phyloP scores from a whole-genome alignment of 441 rosid species.

The Rhodomyrtus psidioides region DNA sequence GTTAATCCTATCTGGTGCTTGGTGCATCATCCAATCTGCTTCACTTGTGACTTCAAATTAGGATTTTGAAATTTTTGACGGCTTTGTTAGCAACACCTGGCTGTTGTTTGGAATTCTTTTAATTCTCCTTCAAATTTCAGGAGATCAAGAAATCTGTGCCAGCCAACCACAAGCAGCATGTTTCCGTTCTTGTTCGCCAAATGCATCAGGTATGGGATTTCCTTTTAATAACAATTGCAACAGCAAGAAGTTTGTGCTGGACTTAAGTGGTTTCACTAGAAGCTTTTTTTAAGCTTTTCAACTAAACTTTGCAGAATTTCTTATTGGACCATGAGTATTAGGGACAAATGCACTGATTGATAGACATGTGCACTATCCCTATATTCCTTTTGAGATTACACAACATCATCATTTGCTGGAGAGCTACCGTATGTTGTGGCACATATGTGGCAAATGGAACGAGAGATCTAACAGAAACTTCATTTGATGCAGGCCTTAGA shows the following conservation, averaged over 20 bases:
- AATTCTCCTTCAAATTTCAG: conserved; percentile 22
- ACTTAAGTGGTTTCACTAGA: background rate
- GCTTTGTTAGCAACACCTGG: background rate
- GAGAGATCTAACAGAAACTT: background rate
- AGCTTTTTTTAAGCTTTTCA: background rate
- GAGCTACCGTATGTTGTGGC: background rate
- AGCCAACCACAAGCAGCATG: conserved; percentile 69
- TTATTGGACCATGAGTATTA: background rate
- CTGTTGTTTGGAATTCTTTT: background rate
- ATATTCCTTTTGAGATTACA: background rate
- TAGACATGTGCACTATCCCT: background rate
- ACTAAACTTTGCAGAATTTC: background rate
- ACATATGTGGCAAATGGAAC: background rate
- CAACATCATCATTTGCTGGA: background rate
- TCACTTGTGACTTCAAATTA: background rate
- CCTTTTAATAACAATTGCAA: background rate
- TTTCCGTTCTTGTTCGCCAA: conserved; percentile 82
- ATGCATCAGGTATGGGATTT: conserved; percentile 69
- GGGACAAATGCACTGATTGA: background rate
- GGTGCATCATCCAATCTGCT: background rate
- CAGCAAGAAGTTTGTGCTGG: background rate
- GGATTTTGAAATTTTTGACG: background rate
- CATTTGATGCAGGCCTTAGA: conserved; percentile 59
- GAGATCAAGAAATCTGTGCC: conserved; percentile 72
- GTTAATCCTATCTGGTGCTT: background rate